These are phyloP conservation scores for Beauveria varroae DNA, from an alignment of 2,329 filamentous ascomycete genomes.

Conservation along the genomic window DNA sequence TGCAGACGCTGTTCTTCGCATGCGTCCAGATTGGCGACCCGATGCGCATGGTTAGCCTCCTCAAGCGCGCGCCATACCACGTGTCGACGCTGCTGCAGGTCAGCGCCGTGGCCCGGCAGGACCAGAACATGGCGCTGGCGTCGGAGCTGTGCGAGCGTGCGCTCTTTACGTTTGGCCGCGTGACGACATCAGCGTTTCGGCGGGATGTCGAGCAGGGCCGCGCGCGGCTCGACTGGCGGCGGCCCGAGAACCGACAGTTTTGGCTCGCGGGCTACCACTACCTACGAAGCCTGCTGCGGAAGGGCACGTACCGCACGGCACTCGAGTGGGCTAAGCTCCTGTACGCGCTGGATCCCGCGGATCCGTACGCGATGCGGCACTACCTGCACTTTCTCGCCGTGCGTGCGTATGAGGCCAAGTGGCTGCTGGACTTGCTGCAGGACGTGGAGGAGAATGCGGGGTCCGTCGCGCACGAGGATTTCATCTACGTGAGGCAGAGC, in stretches of 20 bases:
- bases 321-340: slow-evolving; percentile 90
- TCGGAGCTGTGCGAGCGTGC: slow-evolving; percentile 86
- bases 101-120: slow-evolving; percentile 84
- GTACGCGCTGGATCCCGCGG: slow-evolving; percentile 63
- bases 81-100: slow-evolving; percentile 91
- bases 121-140: slow-evolving; percentile 78
- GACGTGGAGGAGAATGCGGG: slow-evolving; percentile 28
- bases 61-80: slow-evolving; percentile 63
- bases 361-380: slow-evolving; percentile 78
- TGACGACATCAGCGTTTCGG: slow-evolving; percentile 75
- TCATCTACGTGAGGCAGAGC: slow-evolving; percentile 67
- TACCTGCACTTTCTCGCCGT: slow-evolving; percentile 79
- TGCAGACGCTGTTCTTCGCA: slow-evolving; percentile 69
- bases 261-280: slow-evolving; percentile 89
- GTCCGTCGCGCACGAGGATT: slow-evolving; percentile 28
- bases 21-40: slow-evolving; percentile 81
- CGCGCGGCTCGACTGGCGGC: slow-evolving; percentile 70
- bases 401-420: slow-evolving; percentile 68
- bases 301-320: slow-evolving; percentile 89
- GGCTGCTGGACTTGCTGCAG: slow-evolving; percentile 63
- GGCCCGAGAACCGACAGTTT: slow-evolving; percentile 85
- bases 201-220: slow-evolving; percentile 68
- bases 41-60: slow-evolving; percentile 68
- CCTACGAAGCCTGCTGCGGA: slow-evolving; percentile 74
- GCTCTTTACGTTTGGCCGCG: slow-evolving; percentile 87